A percentile compares a stretch with the other conserved stretches of the same genome.
phyloP scores from a whole-genome alignment of 169 alveolate species.

The Plasmodium cynomolgi region DNA sequence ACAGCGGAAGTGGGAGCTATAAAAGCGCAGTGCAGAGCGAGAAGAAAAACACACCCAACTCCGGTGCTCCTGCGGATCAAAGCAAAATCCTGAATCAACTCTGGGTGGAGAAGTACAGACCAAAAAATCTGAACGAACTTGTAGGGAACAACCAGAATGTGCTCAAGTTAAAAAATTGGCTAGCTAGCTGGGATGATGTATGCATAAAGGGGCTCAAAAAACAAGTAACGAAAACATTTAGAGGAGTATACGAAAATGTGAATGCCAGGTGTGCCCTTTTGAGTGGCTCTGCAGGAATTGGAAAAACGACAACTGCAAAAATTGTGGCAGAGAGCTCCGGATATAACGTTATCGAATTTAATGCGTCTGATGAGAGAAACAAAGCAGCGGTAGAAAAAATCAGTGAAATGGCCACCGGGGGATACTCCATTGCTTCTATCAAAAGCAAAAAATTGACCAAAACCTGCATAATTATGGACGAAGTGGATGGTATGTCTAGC shows the following conservation, averaged over 20 bases:
- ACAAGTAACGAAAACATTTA: conserved; percentile 63
- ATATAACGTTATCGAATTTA: conserved; percentile 94
- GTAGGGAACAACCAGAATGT: conserved; percentile 93
- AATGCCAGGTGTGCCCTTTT: conserved; percentile 95
- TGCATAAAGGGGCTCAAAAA: conserved; percentile 88
- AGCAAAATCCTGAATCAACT: conserved; percentile 64
- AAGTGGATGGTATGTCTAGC: conserved; percentile 98
- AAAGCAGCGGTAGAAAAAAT: conserved; percentile 92
- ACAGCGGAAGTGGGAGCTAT: neutral
- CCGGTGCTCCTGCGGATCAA: neutral
- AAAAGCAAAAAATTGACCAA: conserved; percentile 76
- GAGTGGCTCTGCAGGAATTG: conserved; percentile 99
- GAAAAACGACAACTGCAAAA: conserved; percentile 97
- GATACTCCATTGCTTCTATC: conserved; percentile 76
- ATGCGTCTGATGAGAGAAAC: conserved; percentile 97
- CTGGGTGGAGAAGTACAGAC: conserved; percentile 96
- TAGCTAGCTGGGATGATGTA: conserved; percentile 95
- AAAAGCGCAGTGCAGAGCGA: neutral
- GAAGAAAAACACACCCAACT: neutral
- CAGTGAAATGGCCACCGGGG: conserved; percentile 87
- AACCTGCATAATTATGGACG: conserved; percentile 95
- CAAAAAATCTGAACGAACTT: conserved; percentile 90
- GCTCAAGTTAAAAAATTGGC: conserved; percentile 92
- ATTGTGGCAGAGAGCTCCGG: conserved; percentile 92
- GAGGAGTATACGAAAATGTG: conserved; percentile 77